Evolutionary conservation across 192 early-diverging fungal species (phyloP).

Genomic region (Lobosporangium transversale): DNA sequence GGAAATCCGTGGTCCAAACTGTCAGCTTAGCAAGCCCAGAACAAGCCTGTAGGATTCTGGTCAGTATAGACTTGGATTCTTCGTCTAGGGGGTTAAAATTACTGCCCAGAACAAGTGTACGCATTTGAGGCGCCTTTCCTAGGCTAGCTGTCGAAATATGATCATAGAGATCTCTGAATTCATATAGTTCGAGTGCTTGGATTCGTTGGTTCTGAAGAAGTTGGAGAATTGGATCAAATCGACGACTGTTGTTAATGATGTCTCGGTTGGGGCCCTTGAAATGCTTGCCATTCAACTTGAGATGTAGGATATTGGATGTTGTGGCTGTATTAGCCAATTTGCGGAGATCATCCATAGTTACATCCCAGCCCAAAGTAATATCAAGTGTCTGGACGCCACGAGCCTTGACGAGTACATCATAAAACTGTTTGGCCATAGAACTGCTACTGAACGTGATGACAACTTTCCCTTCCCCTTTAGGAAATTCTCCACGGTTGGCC

Average conservation of each 20-base stretch:
- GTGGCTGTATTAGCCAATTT: not conserved
- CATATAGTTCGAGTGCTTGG: not conserved
- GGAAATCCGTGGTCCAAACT: not conserved
- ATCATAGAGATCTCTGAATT: constrained; percentile 1
- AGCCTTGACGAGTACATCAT: constrained; percentile 4
- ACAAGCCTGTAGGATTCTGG: not conserved
- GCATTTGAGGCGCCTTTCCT: constrained; percentile 3
- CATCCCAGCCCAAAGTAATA: constrained; percentile 12
- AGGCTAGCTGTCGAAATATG: not conserved
- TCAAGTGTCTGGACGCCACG: not conserved
- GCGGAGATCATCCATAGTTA: constrained; percentile 4
- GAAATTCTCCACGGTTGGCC: constrained; percentile 1
- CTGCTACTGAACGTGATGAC: not conserved
- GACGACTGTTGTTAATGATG: not conserved
- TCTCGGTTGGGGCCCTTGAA: constrained; percentile 4
- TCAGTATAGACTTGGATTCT: not conserved
- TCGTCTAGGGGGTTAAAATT: not conserved
- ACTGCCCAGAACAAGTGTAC: not conserved
- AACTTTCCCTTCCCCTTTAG: not conserved
- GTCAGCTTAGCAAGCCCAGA: not conserved
- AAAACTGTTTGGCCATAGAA: constrained; percentile 9
- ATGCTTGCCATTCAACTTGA: not conserved
- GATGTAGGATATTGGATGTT: not conserved
- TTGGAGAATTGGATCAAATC: constrained; percentile 14
- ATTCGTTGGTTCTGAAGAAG: constrained; percentile 1